Percentiles rank a stretch among this genome's conserved stretches.
These are phyloP conservation scores for Barbarea vulgaris DNA, from an alignment of 345 rosid genomes.

Conservation along the genomic window DNA sequence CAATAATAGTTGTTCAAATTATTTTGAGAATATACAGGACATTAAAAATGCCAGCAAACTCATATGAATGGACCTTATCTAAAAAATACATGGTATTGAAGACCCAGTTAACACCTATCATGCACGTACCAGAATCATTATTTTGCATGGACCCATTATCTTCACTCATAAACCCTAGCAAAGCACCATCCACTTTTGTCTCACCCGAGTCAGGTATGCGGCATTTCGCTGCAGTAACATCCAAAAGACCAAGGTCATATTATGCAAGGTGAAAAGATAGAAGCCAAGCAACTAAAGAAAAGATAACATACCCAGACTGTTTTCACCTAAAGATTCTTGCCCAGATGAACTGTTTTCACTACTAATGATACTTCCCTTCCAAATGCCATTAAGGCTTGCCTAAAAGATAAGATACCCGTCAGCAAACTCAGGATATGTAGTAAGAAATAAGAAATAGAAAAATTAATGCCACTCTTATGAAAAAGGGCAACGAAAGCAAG, in stretches of 20 bases:
- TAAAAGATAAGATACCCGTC: slow-evolving; percentile 27
- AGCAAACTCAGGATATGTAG: slow-evolving; percentile 5
- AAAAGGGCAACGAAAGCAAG: neutral
- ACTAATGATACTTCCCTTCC: slow-evolving; percentile 73
- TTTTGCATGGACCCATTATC: slow-evolving; percentile 11
- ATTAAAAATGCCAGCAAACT: neutral
- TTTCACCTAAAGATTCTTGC: slow-evolving; percentile 45
- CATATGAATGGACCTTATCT: neutral
- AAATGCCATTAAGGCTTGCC: slow-evolving; percentile 64
- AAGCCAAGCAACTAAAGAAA: slow-evolving; percentile 13
- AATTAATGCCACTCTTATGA: neutral
- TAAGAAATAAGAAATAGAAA: slow-evolving; percentile 27
- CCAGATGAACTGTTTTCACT: slow-evolving; percentile 58
- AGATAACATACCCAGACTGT: slow-evolving; percentile 45
- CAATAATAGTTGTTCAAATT: slow-evolving; percentile 8
- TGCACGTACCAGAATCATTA: slow-evolving; percentile 29
- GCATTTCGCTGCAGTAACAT: slow-evolving; percentile 13
- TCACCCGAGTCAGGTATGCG: slow-evolving; percentile 31
- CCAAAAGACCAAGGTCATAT: slow-evolving; percentile 15
- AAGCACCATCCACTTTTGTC: slow-evolving; percentile 41
- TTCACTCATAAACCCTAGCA: slow-evolving; percentile 9
- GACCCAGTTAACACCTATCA: neutral
- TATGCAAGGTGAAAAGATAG: neutral
- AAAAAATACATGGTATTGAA: neutral
- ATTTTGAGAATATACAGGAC: slow-evolving; percentile 10